phyloP scores from a whole-genome alignment of 495 filamentous ascomycete genomes.

The Podospora pseudopauciseta region DNA sequence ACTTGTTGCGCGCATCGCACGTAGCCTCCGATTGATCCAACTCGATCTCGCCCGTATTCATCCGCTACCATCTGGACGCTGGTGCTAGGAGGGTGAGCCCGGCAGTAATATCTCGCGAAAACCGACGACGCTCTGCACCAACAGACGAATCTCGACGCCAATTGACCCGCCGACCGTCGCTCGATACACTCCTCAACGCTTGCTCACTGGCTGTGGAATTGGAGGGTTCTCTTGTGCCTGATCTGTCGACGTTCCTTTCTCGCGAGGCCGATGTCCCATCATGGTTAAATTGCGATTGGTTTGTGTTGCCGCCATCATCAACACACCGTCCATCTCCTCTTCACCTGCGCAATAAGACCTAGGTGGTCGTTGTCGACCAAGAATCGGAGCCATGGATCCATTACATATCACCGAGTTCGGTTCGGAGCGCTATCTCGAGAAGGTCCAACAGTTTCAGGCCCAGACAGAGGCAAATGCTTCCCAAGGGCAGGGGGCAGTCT shows the following conservation, averaged over 20 bases:
- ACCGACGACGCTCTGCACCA: background rate
- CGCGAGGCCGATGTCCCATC: conserved; percentile 38
- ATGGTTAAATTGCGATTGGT: conserved; percentile 45
- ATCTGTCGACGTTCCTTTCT: background rate
- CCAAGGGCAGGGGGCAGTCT: conserved; percentile 21
- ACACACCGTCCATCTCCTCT: conserved; percentile 29
- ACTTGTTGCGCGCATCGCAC: background rate
- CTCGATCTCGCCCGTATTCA: background rate
- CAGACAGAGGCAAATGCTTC: conserved; percentile 25
- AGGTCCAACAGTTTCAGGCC: conserved; percentile 36
- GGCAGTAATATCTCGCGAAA: background rate
- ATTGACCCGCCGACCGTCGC: background rate
- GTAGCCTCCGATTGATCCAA: background rate
- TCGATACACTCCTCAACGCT: background rate
- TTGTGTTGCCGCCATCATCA: conserved; percentile 30
- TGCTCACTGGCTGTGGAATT: background rate
- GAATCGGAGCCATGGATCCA: conserved; percentile 46
- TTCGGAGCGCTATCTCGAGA: conserved; percentile 52
- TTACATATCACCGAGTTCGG: conserved; percentile 56
- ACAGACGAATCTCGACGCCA: background rate
- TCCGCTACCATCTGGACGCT: background rate
- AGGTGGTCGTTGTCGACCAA: conserved; percentile 17
- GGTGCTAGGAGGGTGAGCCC: background rate
- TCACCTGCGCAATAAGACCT: conserved; percentile 35
- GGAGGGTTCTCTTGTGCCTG: background rate